These are phyloP conservation scores for Amaranthus hypochondriacus DNA, from an alignment of 148 eudicot species.

Conservation along the genomic window DNA sequence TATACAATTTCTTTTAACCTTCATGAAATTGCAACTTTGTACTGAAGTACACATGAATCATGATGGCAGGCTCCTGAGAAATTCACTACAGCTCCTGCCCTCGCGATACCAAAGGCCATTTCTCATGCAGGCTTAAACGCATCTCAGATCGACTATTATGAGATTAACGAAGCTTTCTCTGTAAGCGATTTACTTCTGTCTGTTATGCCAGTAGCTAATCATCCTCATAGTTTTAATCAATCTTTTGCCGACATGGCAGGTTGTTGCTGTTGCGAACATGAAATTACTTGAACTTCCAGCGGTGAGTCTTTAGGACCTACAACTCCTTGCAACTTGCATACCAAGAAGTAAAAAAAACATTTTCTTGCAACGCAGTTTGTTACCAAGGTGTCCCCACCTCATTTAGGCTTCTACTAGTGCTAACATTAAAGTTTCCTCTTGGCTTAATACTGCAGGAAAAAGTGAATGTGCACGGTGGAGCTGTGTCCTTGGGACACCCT, in stretches of 20 bases:
- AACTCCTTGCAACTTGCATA: constrained; percentile 1
- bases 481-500: constrained; percentile 97
- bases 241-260: constrained; percentile 41
- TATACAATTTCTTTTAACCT: neutral
- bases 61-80: constrained; percentile 69
- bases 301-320: constrained; percentile 43
- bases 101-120: constrained; percentile 95
- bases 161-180: constrained; percentile 94
- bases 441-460: constrained; percentile 53
- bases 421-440: neutral
- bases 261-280: constrained; percentile 86
- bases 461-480: constrained; percentile 95
- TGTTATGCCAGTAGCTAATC: neutral
- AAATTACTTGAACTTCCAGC: constrained; percentile 69
- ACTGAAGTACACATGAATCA: constrained; percentile 6
- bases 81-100: constrained; percentile 90
- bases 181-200: constrained; percentile 37
- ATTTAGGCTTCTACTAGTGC: neutral
- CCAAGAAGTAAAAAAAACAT: neutral
- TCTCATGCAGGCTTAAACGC: constrained; percentile 80
- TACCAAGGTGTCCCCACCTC: neutral
- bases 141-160: constrained; percentile 83
- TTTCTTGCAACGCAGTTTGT: neutral
- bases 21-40: neutral
- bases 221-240: neutral